Evolutionary conservation across 78 protist genomes (phyloP).

Genomic region (Capsaspora owczarzaki): DNA sequence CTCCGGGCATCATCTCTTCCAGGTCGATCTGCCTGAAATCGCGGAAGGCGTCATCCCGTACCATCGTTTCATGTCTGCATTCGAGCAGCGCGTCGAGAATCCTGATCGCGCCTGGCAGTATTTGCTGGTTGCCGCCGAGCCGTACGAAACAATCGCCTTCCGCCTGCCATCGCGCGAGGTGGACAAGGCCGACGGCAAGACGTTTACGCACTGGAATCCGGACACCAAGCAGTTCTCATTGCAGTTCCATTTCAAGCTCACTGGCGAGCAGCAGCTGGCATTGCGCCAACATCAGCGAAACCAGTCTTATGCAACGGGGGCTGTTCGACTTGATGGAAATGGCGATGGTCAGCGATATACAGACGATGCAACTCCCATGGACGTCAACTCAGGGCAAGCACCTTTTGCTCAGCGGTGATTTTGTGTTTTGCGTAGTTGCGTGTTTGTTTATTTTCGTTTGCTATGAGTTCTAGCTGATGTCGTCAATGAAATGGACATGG

Average conservation of each 20-base stretch:
- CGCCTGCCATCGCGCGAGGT: conserved; percentile 46
- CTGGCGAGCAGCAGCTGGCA: too few relatives aligned
- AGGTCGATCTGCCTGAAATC: conserved; percentile 92
- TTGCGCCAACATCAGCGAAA: too few relatives aligned
- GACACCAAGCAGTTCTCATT: conserved; percentile 39
- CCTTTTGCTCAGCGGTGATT: too few relatives aligned
- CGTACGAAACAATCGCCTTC: conserved; percentile 95
- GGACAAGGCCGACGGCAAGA: conserved; percentile 4
- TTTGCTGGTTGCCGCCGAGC: conserved; percentile 95
- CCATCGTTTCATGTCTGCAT: conserved; percentile 93
- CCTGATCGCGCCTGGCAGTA: conserved; percentile 66
- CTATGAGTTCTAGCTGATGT: too few relatives aligned
- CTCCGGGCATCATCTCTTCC: conserved; percentile 39
- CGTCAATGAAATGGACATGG: too few relatives aligned
- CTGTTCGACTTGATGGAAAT: too few relatives aligned
- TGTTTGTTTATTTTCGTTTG: too few relatives aligned
- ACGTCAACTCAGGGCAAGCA: too few relatives aligned
- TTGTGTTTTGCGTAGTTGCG: too few relatives aligned
- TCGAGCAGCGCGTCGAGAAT: conserved; percentile 85
- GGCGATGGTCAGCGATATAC: too few relatives aligned
- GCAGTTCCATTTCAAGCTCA: conserved; percentile 20
- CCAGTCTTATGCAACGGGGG: too few relatives aligned
- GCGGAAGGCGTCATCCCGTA: conserved; percentile 83
- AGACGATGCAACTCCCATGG: too few relatives aligned
- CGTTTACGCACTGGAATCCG: conserved; percentile 37